Evolutionary conservation across 1,139 yeast species (phyloP), one percentile per base, ranked within the genome.

Genomic region (Zygosaccharomyces pseudobailii): DNA sequence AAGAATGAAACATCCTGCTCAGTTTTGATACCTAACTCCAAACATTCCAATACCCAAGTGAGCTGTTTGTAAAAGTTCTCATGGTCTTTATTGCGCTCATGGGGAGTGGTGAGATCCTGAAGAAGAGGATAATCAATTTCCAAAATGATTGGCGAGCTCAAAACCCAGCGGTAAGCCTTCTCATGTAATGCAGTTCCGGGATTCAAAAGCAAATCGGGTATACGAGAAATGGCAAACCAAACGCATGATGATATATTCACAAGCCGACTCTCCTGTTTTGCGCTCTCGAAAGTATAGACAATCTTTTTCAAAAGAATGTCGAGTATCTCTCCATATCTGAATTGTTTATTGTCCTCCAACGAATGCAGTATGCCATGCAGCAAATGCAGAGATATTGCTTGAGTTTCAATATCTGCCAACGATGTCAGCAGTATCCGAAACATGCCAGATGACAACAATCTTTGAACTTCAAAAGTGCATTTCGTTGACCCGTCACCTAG

Each of bases 151-250:
- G 74, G 73, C 20, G 65, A 61, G 42, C 66, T 67, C 30, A 84
- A 68, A 7, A 85, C 71, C 71, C 78, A 84, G 55, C 82, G 74
- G 58, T 74, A 79, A 0, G 80, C 78, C 52, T 79, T 78, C 53
- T 87, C 95, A 62, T 84, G 87, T 39, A 90, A 60, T 70, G 76
- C 63, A 78, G 94, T n/a, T 78, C 82, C 0, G 89, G 96, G 62
- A 79, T 81, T 61, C 6, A 74, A 63, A 48, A 87, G 63, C 1
- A 87, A 70, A 4, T 80, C 78, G 4, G 80, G 68, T 36, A 88
- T 63, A 43, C 76, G 74, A 0, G 87, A 71, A 58, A 82, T 53
- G 66, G 76, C 55, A 65, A 60, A 61, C 79, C 73, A 68, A 31
- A 70, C 71, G 44, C 75, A 56, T 42, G 72, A 74, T n/a, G 72